Base-by-base conservation (phyloP, 164 flowering plant species). In the Malania oleifera region DNA sequence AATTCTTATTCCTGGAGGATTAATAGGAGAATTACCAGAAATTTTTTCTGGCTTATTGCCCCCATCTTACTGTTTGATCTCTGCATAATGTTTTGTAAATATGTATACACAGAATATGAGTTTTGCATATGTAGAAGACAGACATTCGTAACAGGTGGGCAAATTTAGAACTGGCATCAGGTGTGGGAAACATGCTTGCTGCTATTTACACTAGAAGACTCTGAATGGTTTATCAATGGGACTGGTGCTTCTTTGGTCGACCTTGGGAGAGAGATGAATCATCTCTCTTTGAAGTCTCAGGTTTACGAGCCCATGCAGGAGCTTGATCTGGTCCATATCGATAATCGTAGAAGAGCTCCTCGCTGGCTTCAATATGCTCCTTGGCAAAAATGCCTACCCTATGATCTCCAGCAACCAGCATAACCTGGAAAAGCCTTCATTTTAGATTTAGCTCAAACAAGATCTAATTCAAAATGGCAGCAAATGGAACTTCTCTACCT, bases 391-490 rank as follows among this genome's bases (percentile, higher is more conserved):
- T 91, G 48, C 99, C 99, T 37, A 95, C 99, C 39, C 96, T 76
- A 60, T 95, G 98, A 77, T 95, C 99, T 54, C 98, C 98, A 7
- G 95, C 96, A 18, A 91, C 99, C 70, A 87, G 64, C 88, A 91
- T 87, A 25, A 95, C 96, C 99, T 93, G 79, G 39, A 55, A 37
- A 59, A 57, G 45, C 38, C 45, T 63, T 52, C 5, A 38, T 48
- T 11, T 45, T 15, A 59, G 40, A 24, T 18, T 29, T 37, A 58
- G 5, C 37, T 25, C 34, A 53, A 51, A 26, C 13, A 6, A 10
- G 19, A 54, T 57, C n/a, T 23, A 57, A 37, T 14, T 46, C 5
- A n/a, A 27, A 24, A 52, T 2, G 18, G 15, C 15, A 41, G 13
- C 34, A 11, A 9, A 13, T 25, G 60, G 65, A 31, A 35, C 31